Evolutionary conservation across 768 basidiomycete genomes (phyloP), one percentile per base, ranked within the genome.

Genomic region (Agrocybe praecox): DNA sequence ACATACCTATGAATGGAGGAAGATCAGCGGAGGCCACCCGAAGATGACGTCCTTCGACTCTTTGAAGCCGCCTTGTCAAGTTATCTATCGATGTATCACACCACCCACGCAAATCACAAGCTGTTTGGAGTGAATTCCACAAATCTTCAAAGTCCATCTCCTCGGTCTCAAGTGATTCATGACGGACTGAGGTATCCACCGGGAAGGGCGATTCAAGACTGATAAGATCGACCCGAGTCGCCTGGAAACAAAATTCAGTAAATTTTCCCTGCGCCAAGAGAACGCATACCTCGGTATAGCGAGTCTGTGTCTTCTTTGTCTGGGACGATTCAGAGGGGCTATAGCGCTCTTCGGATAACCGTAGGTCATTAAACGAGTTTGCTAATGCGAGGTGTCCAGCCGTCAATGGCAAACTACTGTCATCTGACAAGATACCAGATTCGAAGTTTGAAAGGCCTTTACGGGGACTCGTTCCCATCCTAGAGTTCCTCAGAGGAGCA

Each of bases 191-290:
- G 21, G 76, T 75, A 57, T 87, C 86, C 8, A 76, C 67, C 43
- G 83, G 72, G 71, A 87, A 87, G 2, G 90, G 88, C 1, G 87
- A 84, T 67, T 93, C 90, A 36, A 94, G 80, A 9, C 84, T 76
- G 58, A 93, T 92, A 46, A 93, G 80, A 72, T 92, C 88, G 55
- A 69, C 59, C 52, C 74, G 74, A 46, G 70, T 60, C 17, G 53
- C 64, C 63, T 77, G 74, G 53, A 43, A 24, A 62, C 50, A 17
- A 6, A 34, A 49, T n/a, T 36, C 32, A 46, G 42, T 47, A 46
- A 32, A 43, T 29, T 26, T 6, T 36, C 26, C 18, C 32, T 40
- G 32, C 33, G 18, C 26, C 44, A 26, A 23, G 43, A 42, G 29
- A 29, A 24, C 10, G 24, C 62, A 46, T 44, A 62, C 65, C 51